phyloP scores from a whole-genome alignment of 1,284 basidiomycete species.

The Apiotrichum brassicae region DNA sequence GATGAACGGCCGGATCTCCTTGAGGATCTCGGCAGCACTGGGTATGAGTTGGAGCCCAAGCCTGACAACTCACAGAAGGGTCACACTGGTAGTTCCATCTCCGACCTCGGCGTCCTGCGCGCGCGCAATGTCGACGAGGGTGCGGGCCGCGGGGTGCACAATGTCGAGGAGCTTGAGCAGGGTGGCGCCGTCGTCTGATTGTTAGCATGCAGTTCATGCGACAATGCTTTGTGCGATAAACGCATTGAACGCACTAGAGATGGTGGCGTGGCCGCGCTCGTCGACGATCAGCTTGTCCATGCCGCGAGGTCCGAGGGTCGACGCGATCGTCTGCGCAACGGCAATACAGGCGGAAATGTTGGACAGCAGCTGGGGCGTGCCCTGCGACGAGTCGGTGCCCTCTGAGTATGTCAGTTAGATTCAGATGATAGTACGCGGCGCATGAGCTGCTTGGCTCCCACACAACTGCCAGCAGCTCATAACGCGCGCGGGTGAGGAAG shows the following conservation, averaged over 20 bases:
- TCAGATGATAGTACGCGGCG: no score
- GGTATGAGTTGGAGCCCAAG: no score
- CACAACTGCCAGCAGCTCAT: no score
- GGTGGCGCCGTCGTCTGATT: slow-evolving; percentile 81
- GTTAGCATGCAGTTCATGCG: no score
- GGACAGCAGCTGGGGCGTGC: slow-evolving; percentile 84
- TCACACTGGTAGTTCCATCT: slow-evolving; percentile 95
- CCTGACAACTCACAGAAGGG: slow-evolving; percentile 59
- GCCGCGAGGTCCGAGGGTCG: slow-evolving; percentile 93
- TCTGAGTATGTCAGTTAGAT: slow-evolving; percentile 48
- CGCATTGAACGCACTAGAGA: slow-evolving; percentile 58
- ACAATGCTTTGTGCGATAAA: background rate
- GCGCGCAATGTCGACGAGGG: slow-evolving; percentile 92
- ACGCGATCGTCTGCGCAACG: slow-evolving; percentile 80
- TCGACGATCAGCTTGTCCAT: slow-evolving; percentile 96
- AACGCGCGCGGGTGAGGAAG: no score
- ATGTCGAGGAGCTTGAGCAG: slow-evolving; percentile 96
- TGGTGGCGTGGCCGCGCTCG: slow-evolving; percentile 89
- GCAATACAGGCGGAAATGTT: slow-evolving; percentile 95
- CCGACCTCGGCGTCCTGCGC: slow-evolving; percentile 98
- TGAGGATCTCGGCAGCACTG: slow-evolving; percentile 82
- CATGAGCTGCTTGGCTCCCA: no score
- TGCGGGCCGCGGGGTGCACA: slow-evolving; percentile 93
- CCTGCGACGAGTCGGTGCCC: slow-evolving; percentile 95
- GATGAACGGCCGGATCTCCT: slow-evolving; percentile 84